Evolutionary conservation across 2,329 filamentous ascomycete genomes (phyloP), one percentile per base, ranked within the genome.

Genomic region (Penicillium sp.): DNA sequence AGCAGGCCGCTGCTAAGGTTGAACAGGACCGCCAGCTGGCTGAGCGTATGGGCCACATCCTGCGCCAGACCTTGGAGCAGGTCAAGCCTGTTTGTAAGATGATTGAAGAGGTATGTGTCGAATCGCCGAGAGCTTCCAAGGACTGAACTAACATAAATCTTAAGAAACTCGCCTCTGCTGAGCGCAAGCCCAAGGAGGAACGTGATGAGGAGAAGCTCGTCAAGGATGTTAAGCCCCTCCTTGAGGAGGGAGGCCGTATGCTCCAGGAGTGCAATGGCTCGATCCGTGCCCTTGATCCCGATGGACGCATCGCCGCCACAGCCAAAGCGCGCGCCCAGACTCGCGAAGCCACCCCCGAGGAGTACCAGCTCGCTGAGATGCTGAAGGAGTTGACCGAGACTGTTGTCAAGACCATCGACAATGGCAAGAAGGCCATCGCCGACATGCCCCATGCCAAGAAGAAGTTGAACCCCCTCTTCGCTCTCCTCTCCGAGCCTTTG

Each of bases 371-470:
- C 15, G 91, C 92, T 4, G 90, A 96, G 52, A 76, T 86, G 9
- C 83, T 96, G 62, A 95, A 95, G 78, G 90, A 85, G 75, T 81
- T 96, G 53, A 93, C 91, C 0, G 86, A 86, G 18, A 86, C 84
- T 24, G 88, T 96, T 21, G 86, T 88, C 43, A 85, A 86, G 65
- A 90, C 87, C 23, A 93, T 96, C 62, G 91, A 96, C 67, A 86
- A 87, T 58, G 88, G 89, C 24, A 94, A 92, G 84, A 89, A 87
- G 77, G 89, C 89, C 79, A 88, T 96, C 56, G 85, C 88, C 66
- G 88, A 89, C 67, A 94, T 96, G 89, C 91, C 92, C 6, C 88
- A 95, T 62, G 92, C 90, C 41, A 95, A 96, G 86, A 93, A 95
- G 81, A 86, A 93, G 78, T 81, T 96, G 55, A 96, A 93, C 76